These are phyloP conservation scores for Aurinia saxatilis DNA, from an alignment of 345 rosid species.

Conservation along the genomic window DNA sequence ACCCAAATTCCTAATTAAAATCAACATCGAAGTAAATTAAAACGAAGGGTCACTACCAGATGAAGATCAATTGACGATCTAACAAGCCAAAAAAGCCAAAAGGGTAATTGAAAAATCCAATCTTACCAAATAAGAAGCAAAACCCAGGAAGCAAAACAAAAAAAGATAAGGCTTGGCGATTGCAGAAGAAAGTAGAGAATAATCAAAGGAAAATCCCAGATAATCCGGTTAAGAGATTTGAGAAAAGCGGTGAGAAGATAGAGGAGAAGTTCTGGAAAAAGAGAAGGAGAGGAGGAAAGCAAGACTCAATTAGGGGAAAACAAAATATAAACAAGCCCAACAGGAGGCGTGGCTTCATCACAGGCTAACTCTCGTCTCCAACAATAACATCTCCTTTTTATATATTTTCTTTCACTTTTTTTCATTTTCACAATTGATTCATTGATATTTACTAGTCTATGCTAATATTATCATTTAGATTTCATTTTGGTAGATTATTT, in stretches of 20 bases:
- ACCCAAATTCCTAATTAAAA: background rate
- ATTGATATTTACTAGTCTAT: too few species aligned
- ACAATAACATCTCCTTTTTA: background rate
- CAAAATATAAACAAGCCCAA: background rate
- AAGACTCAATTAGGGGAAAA: background rate
- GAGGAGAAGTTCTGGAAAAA: background rate
- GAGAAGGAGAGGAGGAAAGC: slow-evolving; percentile 6
- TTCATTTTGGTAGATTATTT: too few species aligned
- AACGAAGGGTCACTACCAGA: background rate
- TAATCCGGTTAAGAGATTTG: background rate
- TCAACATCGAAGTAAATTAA: slow-evolving; percentile 1
- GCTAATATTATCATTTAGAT: too few species aligned
- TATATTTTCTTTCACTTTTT: background rate
- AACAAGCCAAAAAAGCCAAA: background rate
- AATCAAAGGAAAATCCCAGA: background rate
- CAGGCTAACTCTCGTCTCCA: slow-evolving; percentile 9
- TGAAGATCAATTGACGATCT: slow-evolving; percentile 26
- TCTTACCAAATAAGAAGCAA: slow-evolving; percentile 23
- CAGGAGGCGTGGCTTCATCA: slow-evolving; percentile 25
- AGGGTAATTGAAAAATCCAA: background rate
- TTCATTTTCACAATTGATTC: too few species aligned
- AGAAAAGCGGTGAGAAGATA: slow-evolving; percentile 19
- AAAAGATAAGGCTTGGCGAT: slow-evolving; percentile 25
- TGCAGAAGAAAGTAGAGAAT: background rate
- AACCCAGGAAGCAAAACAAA: slow-evolving; percentile 26